Evolutionary conservation across 73 alveolate genomes (phyloP).

Genomic region (Paramecium pentaurelia): DNA sequence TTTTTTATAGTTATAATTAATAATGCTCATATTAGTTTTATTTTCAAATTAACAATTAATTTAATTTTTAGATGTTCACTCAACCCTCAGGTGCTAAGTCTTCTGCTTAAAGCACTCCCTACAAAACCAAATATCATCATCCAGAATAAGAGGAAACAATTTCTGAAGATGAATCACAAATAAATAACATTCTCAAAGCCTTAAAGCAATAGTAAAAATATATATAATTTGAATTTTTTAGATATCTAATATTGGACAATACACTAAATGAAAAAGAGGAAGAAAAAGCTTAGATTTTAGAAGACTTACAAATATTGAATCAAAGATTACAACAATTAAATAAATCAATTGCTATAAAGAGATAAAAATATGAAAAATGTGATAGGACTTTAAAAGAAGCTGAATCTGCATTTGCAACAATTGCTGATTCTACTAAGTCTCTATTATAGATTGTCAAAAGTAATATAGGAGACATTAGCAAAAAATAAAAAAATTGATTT

Average conservation of each 20-base stretch:
- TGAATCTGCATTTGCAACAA: background rate
- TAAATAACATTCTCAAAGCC: background rate
- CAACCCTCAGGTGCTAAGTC: conserved; percentile 22
- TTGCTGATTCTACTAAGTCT: conserved; percentile 41
- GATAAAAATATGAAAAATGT: conserved; percentile 5
- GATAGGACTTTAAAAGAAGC: conserved; percentile 32
- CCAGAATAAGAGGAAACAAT: background rate
- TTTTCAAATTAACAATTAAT: background rate
- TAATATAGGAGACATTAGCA: background rate
- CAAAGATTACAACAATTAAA: background rate
- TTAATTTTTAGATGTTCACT: background rate
- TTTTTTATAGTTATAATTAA: background rate
- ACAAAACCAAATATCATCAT: background rate
- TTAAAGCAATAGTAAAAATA: background rate
- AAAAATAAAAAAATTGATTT: background rate
- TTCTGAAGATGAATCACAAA: background rate
- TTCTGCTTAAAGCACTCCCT: background rate
- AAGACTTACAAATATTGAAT: background rate
- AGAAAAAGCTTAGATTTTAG: conserved; percentile 3
- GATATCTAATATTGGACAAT: background rate
- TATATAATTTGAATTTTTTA: background rate
- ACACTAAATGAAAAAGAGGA: background rate
- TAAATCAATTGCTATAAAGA: background rate
- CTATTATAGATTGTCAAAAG: background rate
- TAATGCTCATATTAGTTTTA: background rate